Conservation (phyloP, 306 rosid species). For the Quercus parvula region DNA sequence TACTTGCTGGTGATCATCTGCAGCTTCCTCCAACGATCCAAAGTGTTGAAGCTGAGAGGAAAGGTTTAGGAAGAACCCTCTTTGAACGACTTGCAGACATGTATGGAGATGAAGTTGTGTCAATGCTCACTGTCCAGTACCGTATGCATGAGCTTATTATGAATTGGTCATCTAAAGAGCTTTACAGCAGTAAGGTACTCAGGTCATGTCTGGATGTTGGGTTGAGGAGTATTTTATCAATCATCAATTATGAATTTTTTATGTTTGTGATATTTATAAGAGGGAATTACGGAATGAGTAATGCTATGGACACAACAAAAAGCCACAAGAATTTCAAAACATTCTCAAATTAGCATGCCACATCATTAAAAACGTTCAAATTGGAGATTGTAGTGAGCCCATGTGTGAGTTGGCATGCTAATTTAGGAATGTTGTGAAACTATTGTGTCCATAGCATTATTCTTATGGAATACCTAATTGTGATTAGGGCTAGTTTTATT, state of each 20-base stretch:
- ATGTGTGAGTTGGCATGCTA: too few species aligned
- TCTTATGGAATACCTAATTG: too few species aligned
- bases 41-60: slow-evolving; percentile 99
- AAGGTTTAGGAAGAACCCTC: slow-evolving; percentile 90
- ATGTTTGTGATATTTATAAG: neutral
- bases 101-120: slow-evolving; percentile 73
- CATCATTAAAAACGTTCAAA: too few species aligned
- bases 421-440: too few species aligned
- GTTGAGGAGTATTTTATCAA: slow-evolving; percentile 8
- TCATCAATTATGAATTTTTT: slow-evolving; percentile 5
- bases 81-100: slow-evolving; percentile 89
- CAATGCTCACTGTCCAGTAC: slow-evolving; percentile 95
- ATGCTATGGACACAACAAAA: too few species aligned
- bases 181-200: slow-evolving; percentile 88
- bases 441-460: too few species aligned
- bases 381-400: too few species aligned
- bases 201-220: slow-evolving; percentile 22
- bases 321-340: too few species aligned
- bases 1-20: slow-evolving; percentile 98
- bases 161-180: slow-evolving; percentile 98
- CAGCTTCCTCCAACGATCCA: slow-evolving; percentile 99
- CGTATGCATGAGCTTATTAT: slow-evolving; percentile 95
- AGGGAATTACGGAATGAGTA: too few species aligned
- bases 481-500: too few species aligned
- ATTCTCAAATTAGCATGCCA: too few species aligned